Percentiles rank a stretch among this genome's conserved stretches.
phyloP scores from a whole-genome alignment of 345 rosid genomes.

The Salix dunnii region DNA sequence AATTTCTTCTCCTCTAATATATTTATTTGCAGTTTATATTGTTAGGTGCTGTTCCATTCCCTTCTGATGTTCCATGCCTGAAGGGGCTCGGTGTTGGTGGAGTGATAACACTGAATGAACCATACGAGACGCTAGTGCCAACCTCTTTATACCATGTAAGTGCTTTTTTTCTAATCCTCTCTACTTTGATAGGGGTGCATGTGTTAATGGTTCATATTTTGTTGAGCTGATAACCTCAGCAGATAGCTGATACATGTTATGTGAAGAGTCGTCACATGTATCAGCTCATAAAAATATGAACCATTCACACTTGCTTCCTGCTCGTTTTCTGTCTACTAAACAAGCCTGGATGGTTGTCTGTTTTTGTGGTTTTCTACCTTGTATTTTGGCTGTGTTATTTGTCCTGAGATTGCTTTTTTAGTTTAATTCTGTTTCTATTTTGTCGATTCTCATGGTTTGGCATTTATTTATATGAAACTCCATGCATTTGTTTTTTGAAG shows the following conservation, averaged over 20 bases:
- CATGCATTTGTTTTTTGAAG: neutral
- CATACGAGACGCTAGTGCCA: slow-evolving; percentile 35
- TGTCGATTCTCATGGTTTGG: neutral
- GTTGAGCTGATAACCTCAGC: neutral
- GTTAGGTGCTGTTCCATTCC: slow-evolving; percentile 38
- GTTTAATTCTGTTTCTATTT: neutral
- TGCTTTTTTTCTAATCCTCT: neutral
- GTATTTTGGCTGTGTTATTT: neutral
- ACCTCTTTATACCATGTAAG: slow-evolving; percentile 31
- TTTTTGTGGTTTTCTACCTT: neutral
- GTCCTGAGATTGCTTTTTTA: neutral
- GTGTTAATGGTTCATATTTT: neutral
- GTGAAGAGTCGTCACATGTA: neutral
- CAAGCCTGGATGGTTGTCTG: neutral
- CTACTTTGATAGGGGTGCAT: neutral
- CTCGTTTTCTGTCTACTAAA: too few relatives aligned
- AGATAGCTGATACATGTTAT: neutral
- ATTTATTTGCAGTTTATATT: slow-evolving; percentile 22
- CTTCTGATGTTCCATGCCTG: slow-evolving; percentile 31
- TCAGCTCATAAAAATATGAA: neutral
- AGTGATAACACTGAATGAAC: slow-evolving; percentile 31
- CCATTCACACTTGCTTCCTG: neutral
- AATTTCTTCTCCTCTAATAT: neutral
- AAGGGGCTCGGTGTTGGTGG: slow-evolving; percentile 33
- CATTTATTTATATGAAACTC: neutral